Evolutionary conservation across 2,329 filamentous ascomycete genomes (phyloP).

Genomic region (Cercospora zeina): DNA sequence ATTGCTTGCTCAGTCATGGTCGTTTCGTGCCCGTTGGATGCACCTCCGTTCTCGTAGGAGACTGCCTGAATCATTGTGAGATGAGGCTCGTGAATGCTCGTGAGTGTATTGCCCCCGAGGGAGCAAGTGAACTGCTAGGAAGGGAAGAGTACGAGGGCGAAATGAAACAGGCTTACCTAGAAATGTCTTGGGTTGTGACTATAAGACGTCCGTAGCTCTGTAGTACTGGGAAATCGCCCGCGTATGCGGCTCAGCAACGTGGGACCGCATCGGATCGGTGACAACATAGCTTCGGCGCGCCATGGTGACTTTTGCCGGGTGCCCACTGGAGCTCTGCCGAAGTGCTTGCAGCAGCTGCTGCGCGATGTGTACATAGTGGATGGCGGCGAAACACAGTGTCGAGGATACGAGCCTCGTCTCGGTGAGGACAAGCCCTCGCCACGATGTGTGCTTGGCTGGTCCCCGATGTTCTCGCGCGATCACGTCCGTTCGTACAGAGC

Average conservation of each 20-base stretch:
- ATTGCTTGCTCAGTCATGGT: constrained; percentile 29
- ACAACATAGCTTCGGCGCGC: neutral
- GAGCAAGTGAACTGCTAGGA: no score
- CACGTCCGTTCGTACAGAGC: neutral
- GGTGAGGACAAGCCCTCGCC: neutral
- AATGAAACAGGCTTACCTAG: neutral
- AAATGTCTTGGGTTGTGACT: neutral
- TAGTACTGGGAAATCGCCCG: neutral
- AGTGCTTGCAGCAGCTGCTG: neutral
- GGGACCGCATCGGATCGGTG: neutral
- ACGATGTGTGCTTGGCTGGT: neutral
- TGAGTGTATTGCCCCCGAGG: no score
- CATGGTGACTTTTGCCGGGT: neutral
- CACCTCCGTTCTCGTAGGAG: constrained; percentile 28
- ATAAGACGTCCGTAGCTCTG: neutral
- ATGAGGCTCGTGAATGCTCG: neutral
- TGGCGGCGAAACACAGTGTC: neutral
- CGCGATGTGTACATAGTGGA: neutral
- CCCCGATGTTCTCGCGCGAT: neutral
- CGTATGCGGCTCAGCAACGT: neutral
- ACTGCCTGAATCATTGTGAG: constrained; percentile 33
- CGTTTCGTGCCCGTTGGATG: constrained; percentile 24
- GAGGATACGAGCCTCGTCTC: constrained; percentile 3
- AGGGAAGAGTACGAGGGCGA: neutral
- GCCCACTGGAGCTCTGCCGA: neutral